These are phyloP conservation scores for Cyberlindnera lachancei DNA, from an alignment of 805 yeast species.

Conservation along the genomic window DNA sequence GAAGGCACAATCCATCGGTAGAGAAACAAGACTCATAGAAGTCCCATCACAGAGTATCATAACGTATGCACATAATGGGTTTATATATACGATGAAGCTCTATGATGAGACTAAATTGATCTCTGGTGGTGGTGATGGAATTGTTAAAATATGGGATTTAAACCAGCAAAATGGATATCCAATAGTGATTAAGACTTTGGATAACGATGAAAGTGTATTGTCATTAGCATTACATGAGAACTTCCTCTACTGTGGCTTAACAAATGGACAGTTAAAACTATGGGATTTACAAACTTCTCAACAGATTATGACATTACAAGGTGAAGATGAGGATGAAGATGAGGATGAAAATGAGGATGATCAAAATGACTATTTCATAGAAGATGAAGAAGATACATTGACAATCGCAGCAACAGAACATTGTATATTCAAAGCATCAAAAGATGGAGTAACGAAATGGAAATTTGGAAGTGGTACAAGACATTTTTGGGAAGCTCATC, in stretches of 20 bases:
- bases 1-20: conserved; percentile 1
- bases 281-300: conserved; percentile 88
- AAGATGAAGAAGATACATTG: conserved; percentile 38
- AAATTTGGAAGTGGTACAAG: conserved; percentile 37
- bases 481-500: conserved; percentile 44
- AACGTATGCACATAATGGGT: conserved; percentile 87
- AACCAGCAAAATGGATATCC: conserved; percentile 9
- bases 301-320: conserved; percentile 37
- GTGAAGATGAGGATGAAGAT: conserved; percentile 25
- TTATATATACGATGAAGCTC: conserved; percentile 56
- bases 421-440: conserved; percentile 53
- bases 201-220: conserved; percentile 63
- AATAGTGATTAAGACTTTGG: conserved; percentile 32
- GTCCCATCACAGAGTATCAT: conserved; percentile 60
- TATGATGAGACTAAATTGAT: conserved; percentile 34
- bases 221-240: conserved; percentile 60
- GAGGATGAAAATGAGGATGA: too few species aligned
- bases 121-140: conserved; percentile 89
- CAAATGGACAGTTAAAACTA: conserved; percentile 65
- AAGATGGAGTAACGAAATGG: conserved; percentile 43
- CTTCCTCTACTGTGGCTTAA: conserved; percentile 76
- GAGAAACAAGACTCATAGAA: conserved; percentile 41
- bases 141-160: conserved; percentile 72
- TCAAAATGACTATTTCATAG: conserved; percentile 23
- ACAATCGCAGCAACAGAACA: conserved; percentile 50